Percentiles rank a stretch among this genome's conserved stretches.
Conservation (phyloP, 2,329 filamentous ascomycete genomes). For the Aschersonia sp. region DNA sequence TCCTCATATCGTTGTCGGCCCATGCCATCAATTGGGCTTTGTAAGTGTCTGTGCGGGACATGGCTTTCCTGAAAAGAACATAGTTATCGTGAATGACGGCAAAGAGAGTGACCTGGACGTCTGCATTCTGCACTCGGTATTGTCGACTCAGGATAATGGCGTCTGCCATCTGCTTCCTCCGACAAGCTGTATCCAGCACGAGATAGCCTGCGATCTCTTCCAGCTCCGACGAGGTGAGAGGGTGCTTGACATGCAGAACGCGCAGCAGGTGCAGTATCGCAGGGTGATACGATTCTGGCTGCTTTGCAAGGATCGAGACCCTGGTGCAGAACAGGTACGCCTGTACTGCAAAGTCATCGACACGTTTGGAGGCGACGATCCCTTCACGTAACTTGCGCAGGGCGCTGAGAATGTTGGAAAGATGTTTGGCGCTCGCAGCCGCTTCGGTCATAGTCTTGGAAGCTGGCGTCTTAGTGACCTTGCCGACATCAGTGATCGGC, state of each 20-base stretch:
- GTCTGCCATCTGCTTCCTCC: constrained; percentile 57
- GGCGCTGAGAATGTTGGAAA: constrained; percentile 64
- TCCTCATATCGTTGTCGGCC: constrained; percentile 58
- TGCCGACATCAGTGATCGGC: neutral
- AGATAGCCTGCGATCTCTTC: constrained; percentile 70
- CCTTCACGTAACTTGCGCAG: constrained; percentile 88
- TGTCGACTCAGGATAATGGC: constrained; percentile 53
- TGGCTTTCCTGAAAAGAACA: constrained; percentile 59
- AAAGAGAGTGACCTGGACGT: constrained; percentile 52
- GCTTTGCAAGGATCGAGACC: constrained; percentile 62
- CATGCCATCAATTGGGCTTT: constrained; percentile 67
- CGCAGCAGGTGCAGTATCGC: constrained; percentile 69
- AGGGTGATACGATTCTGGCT: constrained; percentile 81
- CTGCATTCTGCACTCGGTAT: constrained; percentile 49
- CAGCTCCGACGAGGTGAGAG: constrained; percentile 57
- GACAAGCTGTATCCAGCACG: constrained; percentile 78
- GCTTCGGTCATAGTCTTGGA: constrained; percentile 1
- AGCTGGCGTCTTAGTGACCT: no score
- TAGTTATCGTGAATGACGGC: constrained; percentile 74
- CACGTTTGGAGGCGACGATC: constrained; percentile 62
- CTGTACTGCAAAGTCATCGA: constrained; percentile 71
- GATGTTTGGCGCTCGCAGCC: constrained; percentile 38
- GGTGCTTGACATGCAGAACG: constrained; percentile 50
- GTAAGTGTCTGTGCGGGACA: constrained; percentile 64
- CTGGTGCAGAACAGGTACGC: constrained; percentile 88